Percentiles rank a stretch among this genome's conserved stretches.
These are phyloP conservation scores for Flagelloscypha sp. DNA, from an alignment of 768 basidiomycete genomes.

Conservation along the genomic window DNA sequence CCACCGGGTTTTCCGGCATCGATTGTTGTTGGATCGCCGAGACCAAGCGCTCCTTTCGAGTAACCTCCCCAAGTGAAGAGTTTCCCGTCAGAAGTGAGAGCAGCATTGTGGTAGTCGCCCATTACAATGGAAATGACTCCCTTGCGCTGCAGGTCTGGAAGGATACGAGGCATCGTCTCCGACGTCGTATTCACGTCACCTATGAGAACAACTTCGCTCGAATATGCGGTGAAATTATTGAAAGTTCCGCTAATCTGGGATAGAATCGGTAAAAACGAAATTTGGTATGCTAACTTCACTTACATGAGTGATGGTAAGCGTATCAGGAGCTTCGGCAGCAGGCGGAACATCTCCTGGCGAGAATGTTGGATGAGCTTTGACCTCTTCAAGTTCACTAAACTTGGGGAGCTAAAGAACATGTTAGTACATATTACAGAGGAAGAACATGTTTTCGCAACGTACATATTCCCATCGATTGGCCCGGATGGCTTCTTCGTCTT, in stretches of 20 bases:
- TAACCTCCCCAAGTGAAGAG: conserved; percentile 76
- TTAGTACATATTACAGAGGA: background rate
- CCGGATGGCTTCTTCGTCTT: conserved; percentile 27
- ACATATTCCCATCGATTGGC: conserved; percentile 67
- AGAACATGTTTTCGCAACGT: conserved; percentile 17
- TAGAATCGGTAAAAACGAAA: conserved; percentile 12
- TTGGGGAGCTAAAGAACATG: conserved; percentile 47
- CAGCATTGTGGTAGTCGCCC: conserved; percentile 90
- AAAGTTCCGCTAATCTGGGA: conserved; percentile 79
- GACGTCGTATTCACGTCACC: conserved; percentile 44
- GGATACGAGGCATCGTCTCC: conserved; percentile 44
- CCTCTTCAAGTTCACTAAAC: conserved; percentile 55
- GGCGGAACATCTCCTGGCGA: conserved; percentile 19
- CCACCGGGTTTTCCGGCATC: conserved; percentile 52
- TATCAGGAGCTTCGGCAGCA: conserved; percentile 28
- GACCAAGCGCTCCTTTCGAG: conserved; percentile 74
- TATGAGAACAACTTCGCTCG: conserved; percentile 69
- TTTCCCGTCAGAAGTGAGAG: conserved; percentile 70
- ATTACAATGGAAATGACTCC: conserved; percentile 80
- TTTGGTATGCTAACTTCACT: conserved; percentile 16
- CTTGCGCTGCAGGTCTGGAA: conserved; percentile 67
- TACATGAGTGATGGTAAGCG: conserved; percentile 73
- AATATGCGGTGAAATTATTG: conserved; percentile 73
- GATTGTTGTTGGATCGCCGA: conserved; percentile 64
- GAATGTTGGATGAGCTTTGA: conserved; percentile 40